Evolutionary conservation across 257 asterid genomes (phyloP).

Genomic region (Hygrophila difformis): DNA sequence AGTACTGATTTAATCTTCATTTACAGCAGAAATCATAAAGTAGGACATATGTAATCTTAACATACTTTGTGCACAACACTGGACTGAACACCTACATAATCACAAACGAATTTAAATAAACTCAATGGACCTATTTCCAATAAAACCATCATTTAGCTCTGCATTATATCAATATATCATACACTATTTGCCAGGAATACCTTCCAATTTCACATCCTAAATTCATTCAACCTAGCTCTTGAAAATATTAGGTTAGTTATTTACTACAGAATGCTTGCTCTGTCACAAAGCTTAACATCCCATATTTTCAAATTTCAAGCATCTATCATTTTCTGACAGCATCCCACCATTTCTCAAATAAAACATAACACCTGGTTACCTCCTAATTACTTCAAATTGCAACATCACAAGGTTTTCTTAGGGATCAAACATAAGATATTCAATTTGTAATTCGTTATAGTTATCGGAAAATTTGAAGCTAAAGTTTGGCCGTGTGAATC

Average conservation of each 20-base stretch:
- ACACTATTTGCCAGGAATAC: too few species aligned
- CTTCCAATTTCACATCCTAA: neutral
- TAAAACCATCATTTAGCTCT: conserved; percentile 1
- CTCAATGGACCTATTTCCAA: conserved; percentile 4
- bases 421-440: too few species aligned
- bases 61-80: conserved; percentile 5
- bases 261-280: neutral
- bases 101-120: too few species aligned
- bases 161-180: conserved; percentile 5
- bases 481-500: neutral
- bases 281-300: neutral
- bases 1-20: conserved; percentile 4
- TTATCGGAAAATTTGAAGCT: too few species aligned
- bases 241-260: neutral
- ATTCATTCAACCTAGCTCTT: neutral
- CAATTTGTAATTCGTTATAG: too few species aligned
- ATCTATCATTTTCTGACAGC: neutral
- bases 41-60: conserved; percentile 12
- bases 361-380: too few species aligned
- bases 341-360: too few species aligned
- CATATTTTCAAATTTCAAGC: neutral
- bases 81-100: neutral
- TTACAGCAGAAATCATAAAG: neutral
- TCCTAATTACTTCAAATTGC: too few species aligned
- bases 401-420: too few species aligned